Base-by-base conservation (phyloP, 768 basidiomycete species). In the Trametopsis cervina region DNA sequence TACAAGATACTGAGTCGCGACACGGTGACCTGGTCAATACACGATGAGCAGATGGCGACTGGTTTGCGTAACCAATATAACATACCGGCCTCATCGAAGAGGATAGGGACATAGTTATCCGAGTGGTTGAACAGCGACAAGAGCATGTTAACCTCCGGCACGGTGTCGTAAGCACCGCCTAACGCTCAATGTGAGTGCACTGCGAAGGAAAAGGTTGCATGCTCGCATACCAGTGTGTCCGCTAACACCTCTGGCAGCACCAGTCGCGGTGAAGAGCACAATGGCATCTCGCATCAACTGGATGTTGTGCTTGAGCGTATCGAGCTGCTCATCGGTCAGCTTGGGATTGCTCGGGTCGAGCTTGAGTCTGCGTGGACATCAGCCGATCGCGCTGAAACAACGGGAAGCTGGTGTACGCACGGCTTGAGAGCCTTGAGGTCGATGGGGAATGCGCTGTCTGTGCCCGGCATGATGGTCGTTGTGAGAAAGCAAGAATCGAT, bases 1-100 rank as follows among this genome's bases (percentile, higher is more conserved):
- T 24, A 92, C 76, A 25, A 93, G 72, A 63, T 92, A 93, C 60
- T 93, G 90, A 0, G 89, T 91, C 1, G 89, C 90, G 49, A 93
- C 90, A 60, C 90, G 85, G 60, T 92, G 90, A 25, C 90, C 90
- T 85, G 49, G 38, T 37, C 2, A 47, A 15, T n/a, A 38, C 17
- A 6, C 5, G 12, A 25, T 33, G 39, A 11, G 27, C 7, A 9
- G 33, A 35, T 40, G 7, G 39, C 17, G 9, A 9, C 7, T 9
- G 21, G 40, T 2, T 41, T 15, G 15, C 4, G 40, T 4, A 13
- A 6, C 17, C 12, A 20, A 12, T 41, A 20, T 13, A 12, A 66
- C 78, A 46, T 49, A 87, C 87, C 87, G 35, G 87, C 87, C 63
- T 90, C 87, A 56, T 90, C 86, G 52, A 88, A 90, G 22, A 89